A percentile compares a stretch with the other conserved stretches of the same genome.
Conservation (phyloP, 495 filamentous ascomycete genomes). For the Melanomma pulvis-pyrius region DNA sequence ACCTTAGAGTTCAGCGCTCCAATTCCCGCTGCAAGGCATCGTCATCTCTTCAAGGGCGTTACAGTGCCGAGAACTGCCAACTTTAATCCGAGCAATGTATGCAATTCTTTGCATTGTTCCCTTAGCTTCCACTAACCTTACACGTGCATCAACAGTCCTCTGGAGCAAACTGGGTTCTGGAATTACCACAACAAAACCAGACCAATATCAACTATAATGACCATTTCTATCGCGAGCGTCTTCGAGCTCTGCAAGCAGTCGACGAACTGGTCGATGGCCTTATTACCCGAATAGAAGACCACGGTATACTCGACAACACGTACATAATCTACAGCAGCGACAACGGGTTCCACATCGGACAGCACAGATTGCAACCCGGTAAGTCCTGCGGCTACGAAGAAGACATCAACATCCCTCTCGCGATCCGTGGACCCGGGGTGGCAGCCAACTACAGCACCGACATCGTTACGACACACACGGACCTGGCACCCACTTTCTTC, state of each 20-base stretch:
- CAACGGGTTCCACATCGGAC: conserved; percentile 76
- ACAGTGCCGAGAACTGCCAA: conserved; percentile 56
- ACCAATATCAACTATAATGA: conserved; percentile 66
- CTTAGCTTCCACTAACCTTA: too few species aligned
- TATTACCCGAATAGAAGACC: conserved; percentile 54
- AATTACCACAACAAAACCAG: conserved; percentile 55
- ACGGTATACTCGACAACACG: conserved; percentile 65
- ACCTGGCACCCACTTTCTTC: conserved; percentile 69
- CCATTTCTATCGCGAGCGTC: conserved; percentile 65
- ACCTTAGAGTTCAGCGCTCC: conserved; percentile 27
- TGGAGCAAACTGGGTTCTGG: conserved; percentile 65
- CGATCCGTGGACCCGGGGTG: conserved; percentile 45
- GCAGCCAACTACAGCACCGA: conserved; percentile 44
- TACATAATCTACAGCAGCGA: conserved; percentile 74
- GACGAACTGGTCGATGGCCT: conserved; percentile 69
- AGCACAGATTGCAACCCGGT: conserved; percentile 70
- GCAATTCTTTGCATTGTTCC: too few species aligned
- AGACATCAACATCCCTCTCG: conserved; percentile 72
- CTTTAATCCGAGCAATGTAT: conserved; percentile 50
- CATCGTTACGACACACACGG: conserved; percentile 68
- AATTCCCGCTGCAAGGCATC: conserved; percentile 43
- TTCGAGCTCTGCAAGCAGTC: conserved; percentile 66
- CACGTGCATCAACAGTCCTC: too few species aligned
- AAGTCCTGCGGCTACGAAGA: conserved; percentile 74
- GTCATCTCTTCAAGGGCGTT: conserved; percentile 52